Base-by-base conservation (phyloP, 495 filamentous ascomycete species). In the Penicillium verhagenii region DNA sequence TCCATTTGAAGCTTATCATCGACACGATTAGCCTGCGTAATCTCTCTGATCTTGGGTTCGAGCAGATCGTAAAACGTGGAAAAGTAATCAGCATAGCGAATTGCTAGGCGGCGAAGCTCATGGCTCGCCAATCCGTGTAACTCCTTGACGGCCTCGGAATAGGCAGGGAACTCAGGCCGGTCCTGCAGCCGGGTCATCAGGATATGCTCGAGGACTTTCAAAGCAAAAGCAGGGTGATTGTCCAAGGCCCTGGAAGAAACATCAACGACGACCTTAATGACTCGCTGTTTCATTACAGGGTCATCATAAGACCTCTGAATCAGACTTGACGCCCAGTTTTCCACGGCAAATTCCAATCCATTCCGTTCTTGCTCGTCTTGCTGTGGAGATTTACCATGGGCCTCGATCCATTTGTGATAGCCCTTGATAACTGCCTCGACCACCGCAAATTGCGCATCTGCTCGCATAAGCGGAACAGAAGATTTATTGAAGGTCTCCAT, bases 401-500 rank as follows among this genome's bases (percentile, higher is more conserved):
- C 61, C 10, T 77, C 69, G 39, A 87, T 74, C 92, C 92, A 97
- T 68, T 87, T 90, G 50, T 85, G 81, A 59, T 89, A 96, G 6
- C 94, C 94, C 65, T 91, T 96, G 38, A 97, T 70, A 6, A 90
- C 88, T n/a, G 92, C 88, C 69, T 96, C 90, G 1, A 97, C 86
- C 4, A 97, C 89, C 4, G 89, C 88, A 53, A 91, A 90, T 58
- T 96, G 91, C 8, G 91, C 89, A 68, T 98, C 94, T 3, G 93
- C 84, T 10, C 82, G 83, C 63, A 98, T 81, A 3, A 91, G 79
- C 28, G 86, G 80, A 47, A 86, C 78, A 0, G 91, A 92, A 33
- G 80, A 87, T 65, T 92, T 95, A n/a, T 80, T 83, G 70, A 96
- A 98, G 9, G 73, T 84, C 60, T 82, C 77, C 54, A 84, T 84